Evolutionary conservation across 192 early-diverging fungal genomes (phyloP).

Genomic region (Glomus cerebriforme): DNA sequence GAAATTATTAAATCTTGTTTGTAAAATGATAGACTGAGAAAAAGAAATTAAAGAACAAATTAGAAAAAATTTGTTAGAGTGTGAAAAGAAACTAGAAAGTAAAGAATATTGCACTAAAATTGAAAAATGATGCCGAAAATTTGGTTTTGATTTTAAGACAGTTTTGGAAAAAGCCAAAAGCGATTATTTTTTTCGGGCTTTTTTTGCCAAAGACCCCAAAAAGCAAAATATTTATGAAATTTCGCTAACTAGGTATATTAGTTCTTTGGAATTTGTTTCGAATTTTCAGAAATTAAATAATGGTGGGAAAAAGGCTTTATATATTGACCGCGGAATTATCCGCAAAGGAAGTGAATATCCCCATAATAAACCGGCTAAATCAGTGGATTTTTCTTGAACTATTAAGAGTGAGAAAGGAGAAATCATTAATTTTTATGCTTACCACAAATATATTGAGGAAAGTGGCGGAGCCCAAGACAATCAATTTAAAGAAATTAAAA

Average conservation of each 20-base stretch:
- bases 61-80: background rate
- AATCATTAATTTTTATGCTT: background rate
- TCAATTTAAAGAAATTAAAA: background rate
- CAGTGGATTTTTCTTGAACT: background rate
- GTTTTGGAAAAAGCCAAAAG: background rate
- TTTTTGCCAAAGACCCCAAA: background rate
- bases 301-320: too few species aligned
- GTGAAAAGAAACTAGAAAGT: background rate
- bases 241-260: background rate
- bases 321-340: background rate
- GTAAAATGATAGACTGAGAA: background rate
- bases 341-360: background rate
- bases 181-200: background rate
- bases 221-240: background rate
- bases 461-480: background rate
- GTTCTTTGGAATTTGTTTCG: background rate
- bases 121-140: background rate
- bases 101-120: background rate
- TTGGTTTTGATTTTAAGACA: background rate
- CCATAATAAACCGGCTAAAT: background rate
- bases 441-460: background rate
- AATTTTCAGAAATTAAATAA: too few species aligned
- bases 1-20: constrained; percentile 6
- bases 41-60: constrained; percentile 1
- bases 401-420: background rate